These are phyloP conservation scores for Brassica incana DNA, from an alignment of 345 rosid genomes.

Conservation along the genomic window DNA sequence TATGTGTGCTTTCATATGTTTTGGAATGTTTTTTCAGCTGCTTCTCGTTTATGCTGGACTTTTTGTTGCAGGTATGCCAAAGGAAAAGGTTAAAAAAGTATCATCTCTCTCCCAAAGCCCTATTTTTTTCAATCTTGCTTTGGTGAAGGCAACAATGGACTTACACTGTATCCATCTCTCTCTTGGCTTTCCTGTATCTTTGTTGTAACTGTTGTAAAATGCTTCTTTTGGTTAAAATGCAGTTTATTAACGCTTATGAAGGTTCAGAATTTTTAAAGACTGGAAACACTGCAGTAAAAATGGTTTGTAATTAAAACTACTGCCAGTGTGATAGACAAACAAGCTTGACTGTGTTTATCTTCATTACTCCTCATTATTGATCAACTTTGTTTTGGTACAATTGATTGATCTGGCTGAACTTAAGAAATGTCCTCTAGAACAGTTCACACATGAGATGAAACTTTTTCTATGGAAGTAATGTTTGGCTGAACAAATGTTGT, in stretches of 20 bases:
- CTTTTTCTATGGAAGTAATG: conserved; percentile 87
- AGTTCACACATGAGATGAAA: conserved; percentile 97
- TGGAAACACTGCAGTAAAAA: conserved; percentile 65
- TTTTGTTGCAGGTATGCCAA: conserved; percentile 68
- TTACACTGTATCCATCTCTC: conserved; percentile 1
- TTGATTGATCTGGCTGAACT: conserved; percentile 62
- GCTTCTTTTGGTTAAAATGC: conserved; percentile 28
- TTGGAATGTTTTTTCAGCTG: conserved; percentile 46
- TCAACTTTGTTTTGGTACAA: not conserved
- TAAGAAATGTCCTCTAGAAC: conserved; percentile 77
- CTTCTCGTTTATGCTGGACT: conserved; percentile 78
- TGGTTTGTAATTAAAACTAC: conserved; percentile 43
- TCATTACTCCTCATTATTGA: not conserved
- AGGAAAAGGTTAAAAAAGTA: conserved; percentile 83
- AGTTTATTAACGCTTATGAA: conserved; percentile 58
- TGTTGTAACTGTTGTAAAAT: not conserved
- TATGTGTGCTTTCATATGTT: not conserved
- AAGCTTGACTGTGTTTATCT: not conserved
- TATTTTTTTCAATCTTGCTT: not conserved
- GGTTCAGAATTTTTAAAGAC: conserved; percentile 82
- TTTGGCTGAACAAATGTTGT: conserved; percentile 77
- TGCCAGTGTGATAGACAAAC: not conserved
- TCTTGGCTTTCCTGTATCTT: not conserved
- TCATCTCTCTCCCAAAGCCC: not conserved
- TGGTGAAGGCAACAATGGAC: not conserved